Evolutionary conservation across 768 basidiomycete genomes (phyloP).

Genomic region (Termitomyces sp.): DNA sequence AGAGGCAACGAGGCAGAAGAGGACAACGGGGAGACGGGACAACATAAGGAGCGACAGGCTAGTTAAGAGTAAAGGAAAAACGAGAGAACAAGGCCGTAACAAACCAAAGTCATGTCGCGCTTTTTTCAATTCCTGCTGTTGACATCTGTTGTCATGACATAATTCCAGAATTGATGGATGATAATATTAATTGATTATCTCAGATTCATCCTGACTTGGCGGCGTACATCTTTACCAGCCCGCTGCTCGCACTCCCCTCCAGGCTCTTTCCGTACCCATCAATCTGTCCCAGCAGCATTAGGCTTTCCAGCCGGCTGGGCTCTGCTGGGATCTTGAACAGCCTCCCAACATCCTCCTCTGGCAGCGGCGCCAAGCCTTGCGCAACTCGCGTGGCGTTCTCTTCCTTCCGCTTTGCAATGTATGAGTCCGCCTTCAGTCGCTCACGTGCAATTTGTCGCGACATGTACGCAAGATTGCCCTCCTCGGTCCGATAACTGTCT

Average conservation of each 20-base stretch:
- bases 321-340: slow-evolving; percentile 87
- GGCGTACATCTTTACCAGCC: slow-evolving; percentile 86
- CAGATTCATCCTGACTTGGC: slow-evolving; percentile 35
- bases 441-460: slow-evolving; percentile 87
- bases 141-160: slow-evolving; percentile 9
- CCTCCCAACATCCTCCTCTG: slow-evolving; percentile 81
- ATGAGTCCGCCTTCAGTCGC: slow-evolving; percentile 71
- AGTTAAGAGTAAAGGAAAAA: background rate
- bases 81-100: background rate
- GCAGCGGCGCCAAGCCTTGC: slow-evolving; percentile 82
- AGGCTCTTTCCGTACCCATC: slow-evolving; percentile 82
- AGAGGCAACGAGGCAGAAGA: slow-evolving; percentile 30
- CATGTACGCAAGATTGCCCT: slow-evolving; percentile 88
- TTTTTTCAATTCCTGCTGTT: slow-evolving; percentile 1
- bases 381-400: slow-evolving; percentile 77
- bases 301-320: slow-evolving; percentile 83
- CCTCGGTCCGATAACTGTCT: slow-evolving; percentile 85
- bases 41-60: slow-evolving; percentile 14
- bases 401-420: slow-evolving; percentile 82
- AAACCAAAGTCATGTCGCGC: background rate
- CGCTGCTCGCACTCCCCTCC: slow-evolving; percentile 55
- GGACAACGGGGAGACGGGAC: slow-evolving; percentile 15
- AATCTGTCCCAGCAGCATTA: slow-evolving; percentile 83
- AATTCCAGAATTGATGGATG: background rate
- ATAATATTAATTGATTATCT: background rate